Evolutionary conservation across 257 asterid genomes (phyloP).

Genomic region (Anisodus tanguticus): DNA sequence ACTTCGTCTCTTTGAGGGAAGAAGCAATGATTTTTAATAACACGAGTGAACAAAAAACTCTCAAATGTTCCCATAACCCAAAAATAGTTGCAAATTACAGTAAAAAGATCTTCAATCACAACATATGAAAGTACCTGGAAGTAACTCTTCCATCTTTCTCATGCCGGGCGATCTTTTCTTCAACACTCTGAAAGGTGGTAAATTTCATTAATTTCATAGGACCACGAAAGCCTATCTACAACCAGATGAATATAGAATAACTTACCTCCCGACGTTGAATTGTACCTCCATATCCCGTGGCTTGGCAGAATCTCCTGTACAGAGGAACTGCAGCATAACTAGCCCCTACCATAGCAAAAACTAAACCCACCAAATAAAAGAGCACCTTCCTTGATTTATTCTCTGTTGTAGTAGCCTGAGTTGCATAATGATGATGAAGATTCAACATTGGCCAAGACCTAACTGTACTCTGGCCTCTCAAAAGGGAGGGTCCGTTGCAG

Average conservation of each 20-base stretch:
- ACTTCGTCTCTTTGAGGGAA: background rate
- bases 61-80: background rate
- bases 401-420: constrained; percentile 59
- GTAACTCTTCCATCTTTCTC: constrained; percentile 78
- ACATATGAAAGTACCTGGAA: constrained; percentile 53
- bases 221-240: background rate
- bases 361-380: constrained; percentile 79
- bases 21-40: background rate
- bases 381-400: constrained; percentile 82
- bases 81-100: background rate
- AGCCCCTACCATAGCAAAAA: constrained; percentile 86
- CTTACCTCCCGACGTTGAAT: constrained; percentile 86
- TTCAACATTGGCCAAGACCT: constrained; percentile 39
- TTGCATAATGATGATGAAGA: constrained; percentile 55
- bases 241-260: constrained; percentile 27
- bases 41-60: background rate
- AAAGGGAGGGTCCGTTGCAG: constrained; percentile 21
- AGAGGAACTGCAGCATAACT: constrained; percentile 97
- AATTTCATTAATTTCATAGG: constrained; percentile 25
- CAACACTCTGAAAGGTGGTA: constrained; percentile 66
- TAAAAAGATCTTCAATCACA: background rate
- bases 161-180: constrained; percentile 93
- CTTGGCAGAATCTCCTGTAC: constrained; percentile 94
- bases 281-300: constrained; percentile 98
- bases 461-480: constrained; percentile 39